Evolutionary conservation across 2,329 filamentous ascomycete genomes (phyloP), one percentile per base, ranked within the genome.

Genomic region (Cladobotryum mycophilum): DNA sequence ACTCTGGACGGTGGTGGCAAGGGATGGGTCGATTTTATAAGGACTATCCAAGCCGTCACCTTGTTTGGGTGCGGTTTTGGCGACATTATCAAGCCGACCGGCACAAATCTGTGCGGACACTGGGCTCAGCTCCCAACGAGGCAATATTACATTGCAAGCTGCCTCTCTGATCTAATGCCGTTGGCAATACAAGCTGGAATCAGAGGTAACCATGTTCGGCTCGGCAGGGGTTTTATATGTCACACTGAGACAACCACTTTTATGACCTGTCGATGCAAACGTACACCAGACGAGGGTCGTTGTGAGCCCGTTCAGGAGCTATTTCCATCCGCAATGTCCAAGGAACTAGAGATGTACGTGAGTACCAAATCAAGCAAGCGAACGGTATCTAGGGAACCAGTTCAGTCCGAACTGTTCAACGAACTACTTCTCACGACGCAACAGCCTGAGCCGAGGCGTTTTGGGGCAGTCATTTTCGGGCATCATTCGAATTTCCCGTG

Each of bases 1-100:
- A 54, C 45, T 18, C n/a, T 60, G 3, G 38, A 51, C 0, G 12
- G 44, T 1, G 4, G 33, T 3, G 57, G 57, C 0, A 49, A 55
- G 22, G 51, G 53, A 2, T 64, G 61, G 61, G 52, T 61, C 2
- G 59, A 63, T 45, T 62, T 64, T 22, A 53, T 45, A 0, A 40
- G 58, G 25, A 30, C 45, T 3, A 61, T 62, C 4, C 40, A 53
- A 2, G 57, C 61, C 1, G 51, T 62, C 4, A 55, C 54, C 0
- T 34, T 64, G 1, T 51, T 64, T 42, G 61, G 60, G 1, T 43
- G 53, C 4, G 54, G 54, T 0, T 61, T 60, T 48, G 60, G 60
- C 2, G 54, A 60, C 6, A 22, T 60, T 8, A 57, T 61, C 17
- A 17, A 25, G 14, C 55, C 57, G 14, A n/a, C 15, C 34, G 30